These are phyloP conservation scores for Macrolepiota dolichaula DNA, from an alignment of 768 basidiomycete genomes.

Conservation along the genomic window DNA sequence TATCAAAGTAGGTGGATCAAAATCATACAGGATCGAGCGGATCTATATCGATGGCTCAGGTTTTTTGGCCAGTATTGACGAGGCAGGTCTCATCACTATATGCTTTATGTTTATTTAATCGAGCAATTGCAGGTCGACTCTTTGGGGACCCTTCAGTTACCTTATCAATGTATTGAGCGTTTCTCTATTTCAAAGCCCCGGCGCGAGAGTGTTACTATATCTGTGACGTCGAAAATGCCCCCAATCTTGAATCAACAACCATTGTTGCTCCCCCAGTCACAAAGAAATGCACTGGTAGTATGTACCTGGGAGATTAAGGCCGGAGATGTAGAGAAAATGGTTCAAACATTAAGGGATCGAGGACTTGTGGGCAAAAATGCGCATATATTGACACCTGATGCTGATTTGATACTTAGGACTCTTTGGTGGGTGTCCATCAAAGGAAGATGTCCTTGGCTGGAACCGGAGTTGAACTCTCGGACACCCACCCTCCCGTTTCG, in stretches of 20 bases:
- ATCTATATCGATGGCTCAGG: conserved; percentile 49
- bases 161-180: conserved; percentile 30
- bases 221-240: conserved; percentile 28
- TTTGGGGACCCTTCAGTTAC: conserved; percentile 49
- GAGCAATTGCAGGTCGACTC: conserved; percentile 36
- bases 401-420: conserved; percentile 5
- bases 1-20: conserved; percentile 31
- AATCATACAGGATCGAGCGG: conserved; percentile 35
- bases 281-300: conserved; percentile 15
- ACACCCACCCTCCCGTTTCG: conserved; percentile 1
- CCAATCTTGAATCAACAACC: conserved; percentile 31
- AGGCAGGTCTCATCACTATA: conserved; percentile 21
- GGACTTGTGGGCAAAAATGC: conserved; percentile 36
- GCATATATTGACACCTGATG: background rate
- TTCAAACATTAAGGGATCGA: conserved; percentile 37
- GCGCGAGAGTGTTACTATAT: conserved; percentile 25
- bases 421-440: conserved; percentile 1
- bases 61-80: conserved; percentile 49
- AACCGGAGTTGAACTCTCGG: conserved; percentile 5
- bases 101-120: conserved; percentile 1
- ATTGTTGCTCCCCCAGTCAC: conserved; percentile 9
- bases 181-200: conserved; percentile 20
- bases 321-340: conserved; percentile 32
- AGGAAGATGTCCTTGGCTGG: conserved; percentile 14
- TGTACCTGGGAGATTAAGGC: conserved; percentile 37